Evolutionary conservation across 1,139 yeast genomes (phyloP).

Genomic region (Yamadazyma aaseri): DNA sequence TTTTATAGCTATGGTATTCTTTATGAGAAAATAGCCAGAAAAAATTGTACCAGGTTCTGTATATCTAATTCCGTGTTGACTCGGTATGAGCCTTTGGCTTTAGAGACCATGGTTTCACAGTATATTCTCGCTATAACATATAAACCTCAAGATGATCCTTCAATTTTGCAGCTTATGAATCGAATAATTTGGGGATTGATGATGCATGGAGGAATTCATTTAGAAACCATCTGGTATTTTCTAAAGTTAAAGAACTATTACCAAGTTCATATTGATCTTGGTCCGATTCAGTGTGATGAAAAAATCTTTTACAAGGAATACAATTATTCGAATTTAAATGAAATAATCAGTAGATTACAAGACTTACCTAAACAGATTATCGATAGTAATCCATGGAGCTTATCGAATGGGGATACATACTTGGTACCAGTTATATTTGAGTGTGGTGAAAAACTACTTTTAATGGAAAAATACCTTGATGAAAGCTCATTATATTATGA

Average conservation of each 20-base stretch:
- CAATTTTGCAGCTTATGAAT: constrained; percentile 28
- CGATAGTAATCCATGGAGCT: constrained; percentile 20
- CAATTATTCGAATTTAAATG: constrained; percentile 20
- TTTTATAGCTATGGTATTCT: constrained; percentile 20
- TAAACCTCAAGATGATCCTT: constrained; percentile 36
- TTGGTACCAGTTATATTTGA: constrained; percentile 26
- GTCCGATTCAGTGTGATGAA: constrained; percentile 19
- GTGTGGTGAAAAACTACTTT: constrained; percentile 11
- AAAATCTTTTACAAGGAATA: constrained; percentile 14
- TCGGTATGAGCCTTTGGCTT: constrained; percentile 11
- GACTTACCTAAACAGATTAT: constrained; percentile 13
- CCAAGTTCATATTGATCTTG: constrained; percentile 21
- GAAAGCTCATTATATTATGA: constrained; percentile 14
- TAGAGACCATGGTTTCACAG: constrained; percentile 32
- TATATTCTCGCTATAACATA: constrained; percentile 29
- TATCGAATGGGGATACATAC: constrained; percentile 14
- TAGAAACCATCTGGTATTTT: constrained; percentile 43
- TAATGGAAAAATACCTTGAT: constrained; percentile 22
- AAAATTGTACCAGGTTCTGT: constrained; percentile 9
- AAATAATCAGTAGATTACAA: constrained; percentile 15
- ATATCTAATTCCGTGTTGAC: constrained; percentile 8
- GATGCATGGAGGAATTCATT: constrained; percentile 43
- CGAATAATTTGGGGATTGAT: constrained; percentile 39
- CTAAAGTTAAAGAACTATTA: constrained; percentile 20
- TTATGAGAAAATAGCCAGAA: constrained; percentile 19